Base-by-base conservation (phyloP, 768 basidiomycete genomes). In the Mycena rosella region DNA sequence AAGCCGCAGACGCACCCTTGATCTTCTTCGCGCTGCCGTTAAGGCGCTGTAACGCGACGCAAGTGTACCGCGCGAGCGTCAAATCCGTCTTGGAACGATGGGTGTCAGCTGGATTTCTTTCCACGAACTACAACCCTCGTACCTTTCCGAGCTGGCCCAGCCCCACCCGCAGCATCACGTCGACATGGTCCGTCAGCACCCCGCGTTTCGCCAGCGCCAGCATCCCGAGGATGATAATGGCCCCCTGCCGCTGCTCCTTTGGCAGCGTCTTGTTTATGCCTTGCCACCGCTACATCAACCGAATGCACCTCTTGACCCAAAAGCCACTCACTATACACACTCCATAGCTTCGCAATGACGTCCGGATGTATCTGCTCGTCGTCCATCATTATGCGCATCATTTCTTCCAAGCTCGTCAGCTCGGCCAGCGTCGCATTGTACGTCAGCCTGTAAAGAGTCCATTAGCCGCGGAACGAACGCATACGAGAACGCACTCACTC, bases 171-270 rank as follows among this genome's bases (percentile, higher is more conserved):
- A 99, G 85, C 74, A 99, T 86, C 10, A 87, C 82, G 34, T 98
- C 97, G 1, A 96, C 89, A 52, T 89, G 88, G 70, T 98, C 95
- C 0, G 75, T 80, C 42, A 87, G 70, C 9, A 98, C 91, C 42
- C 94, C 87, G 63, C 89, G 89, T 74, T 88, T 92, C 0, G 97
- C 95, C 8, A 96, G 78, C 3, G 96, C 97, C 27, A 99, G 83
- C 97, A 99, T 99, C 44, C 97, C 95, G n/a, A 99, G 85, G 57
- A 98, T 91, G 74, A 96, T 96, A 72, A 99, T 96, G 0, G 97
- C 94, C 0, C 96, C 98, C 47, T 95, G 88, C n/a, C 97, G 86
- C 77, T 99, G 98, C 40, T 85, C 85, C 67, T 89, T 89, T 0
- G 95, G 95, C 36, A 99, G 84, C 13, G 86, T 84, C 71, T 87